Evolutionary conservation across 257 asterid genomes (phyloP), one percentile per base, ranked within the genome.

Genomic region (Solanum boliviense): DNA sequence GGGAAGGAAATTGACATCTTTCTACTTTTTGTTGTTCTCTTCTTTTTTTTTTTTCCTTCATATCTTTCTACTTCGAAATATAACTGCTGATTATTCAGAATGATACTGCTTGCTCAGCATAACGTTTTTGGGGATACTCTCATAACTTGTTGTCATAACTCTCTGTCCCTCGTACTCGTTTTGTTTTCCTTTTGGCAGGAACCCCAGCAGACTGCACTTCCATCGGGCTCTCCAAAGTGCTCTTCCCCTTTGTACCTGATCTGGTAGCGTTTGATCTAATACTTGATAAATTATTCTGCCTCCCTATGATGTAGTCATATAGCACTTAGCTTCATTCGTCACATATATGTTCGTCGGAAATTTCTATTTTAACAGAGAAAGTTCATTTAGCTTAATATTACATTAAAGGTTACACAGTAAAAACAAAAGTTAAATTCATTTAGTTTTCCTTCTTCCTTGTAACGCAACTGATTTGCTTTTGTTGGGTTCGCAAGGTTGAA

Each of bases 121-220:
- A 36, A 75, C 12, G 15, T 36, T 25, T 76, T 76, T 38, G 21
- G 6, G 52, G 13, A 21, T 76, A 74, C 31, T 74, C 48, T 38
- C 84, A n/a, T 36, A 76, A 12, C 21, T 23, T 12, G 58, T 75
- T 76, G 11, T 39, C 41, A 9, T 46, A 18, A 5, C 29, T 81
- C 68, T 46, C 27, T 81, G 3, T 46, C 18, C 62, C 27, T 46
- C 67, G 0, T n/a, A 10, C 34, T 84, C 34, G 25, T 32, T 58
- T 25, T 85, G 36, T 25, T 65, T 65, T 38, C 6, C 78, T 86
- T 41, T 73, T 65, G 91, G 88, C 92, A 95, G 98, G 98, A 89
- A 92, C 96, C 86, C 98, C 98, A 11, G 98, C 98, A 68, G 99
- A 96, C 71, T 96, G 95, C 88, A 89, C 98, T 48, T 95, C 98